phyloP scores from a whole-genome alignment of 176 grass and related monocot genomes.

The Tuctoria greenei region DNA sequence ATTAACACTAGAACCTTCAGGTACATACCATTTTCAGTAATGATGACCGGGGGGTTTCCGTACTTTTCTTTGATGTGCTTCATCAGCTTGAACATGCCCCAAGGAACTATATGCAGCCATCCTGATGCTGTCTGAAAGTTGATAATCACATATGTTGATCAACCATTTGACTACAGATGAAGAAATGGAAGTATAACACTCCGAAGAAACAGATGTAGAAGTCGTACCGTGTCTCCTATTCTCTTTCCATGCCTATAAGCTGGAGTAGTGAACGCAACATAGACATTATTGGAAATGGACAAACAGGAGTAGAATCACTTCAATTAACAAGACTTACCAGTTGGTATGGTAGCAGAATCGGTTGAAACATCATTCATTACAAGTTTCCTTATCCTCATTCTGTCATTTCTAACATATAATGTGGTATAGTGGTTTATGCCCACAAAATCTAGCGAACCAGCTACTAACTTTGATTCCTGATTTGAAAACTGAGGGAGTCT shows the following conservation, averaged over 20 bases:
- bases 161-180: neutral
- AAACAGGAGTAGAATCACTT: neutral
- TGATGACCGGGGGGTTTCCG: slow-evolving; percentile 65
- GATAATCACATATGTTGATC: neutral
- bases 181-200: neutral
- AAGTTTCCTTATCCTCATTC: slow-evolving; percentile 67
- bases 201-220: neutral
- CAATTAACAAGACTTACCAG: slow-evolving; percentile 50
- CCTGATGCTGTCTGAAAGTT: slow-evolving; percentile 66
- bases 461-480: slow-evolving; percentile 49
- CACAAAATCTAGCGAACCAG: slow-evolving; percentile 79
- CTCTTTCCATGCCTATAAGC: slow-evolving; percentile 70
- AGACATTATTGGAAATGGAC: no score
- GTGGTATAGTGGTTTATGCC: slow-evolving; percentile 98
- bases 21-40: slow-evolving; percentile 81
- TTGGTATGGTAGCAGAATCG: slow-evolving; percentile 58
- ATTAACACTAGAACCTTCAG: neutral
- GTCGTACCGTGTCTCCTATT: slow-evolving; percentile 79
- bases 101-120: slow-evolving; percentile 92
- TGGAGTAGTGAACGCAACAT: slow-evolving; percentile 27
- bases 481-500: slow-evolving; percentile 80
- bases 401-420: slow-evolving; percentile 85
- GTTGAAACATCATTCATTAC: slow-evolving; percentile 78
- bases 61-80: slow-evolving; percentile 87
- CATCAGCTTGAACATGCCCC: slow-evolving; percentile 77